A percentile compares a stretch with the other conserved stretches of the same genome.
These are phyloP conservation scores for rapeseed (Brassica napus) DNA, from an alignment of 345 rosid species.

Conservation along the genomic window Da-Ae NC_063452.1:59896501-59897000, in stretches of 20 bases:
- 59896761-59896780: neutral
- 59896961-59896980: neutral
- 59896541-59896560: constrained; percentile 6
- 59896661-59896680: constrained; percentile 8
- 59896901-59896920: neutral
- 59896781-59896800: neutral
- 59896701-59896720: neutral
- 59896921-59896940: neutral
- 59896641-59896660: constrained; percentile 1
- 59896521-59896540: constrained; percentile 22
- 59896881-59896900: neutral
- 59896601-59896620: constrained; percentile 5
- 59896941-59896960: neutral
- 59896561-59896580: neutral
- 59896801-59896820: constrained; percentile 5
- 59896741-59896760: neutral
- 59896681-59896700: neutral
- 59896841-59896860: constrained; percentile 29
- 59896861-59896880: constrained; percentile 20
- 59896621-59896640: constrained; percentile 11
- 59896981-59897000: neutral
- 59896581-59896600: constrained; percentile 24
- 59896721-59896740: constrained; percentile 2
- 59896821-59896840: neutral
- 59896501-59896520: constrained; percentile 1